phyloP scores from a whole-genome alignment of 768 basidiomycete species.

The Pleurotus djamor region DNA sequence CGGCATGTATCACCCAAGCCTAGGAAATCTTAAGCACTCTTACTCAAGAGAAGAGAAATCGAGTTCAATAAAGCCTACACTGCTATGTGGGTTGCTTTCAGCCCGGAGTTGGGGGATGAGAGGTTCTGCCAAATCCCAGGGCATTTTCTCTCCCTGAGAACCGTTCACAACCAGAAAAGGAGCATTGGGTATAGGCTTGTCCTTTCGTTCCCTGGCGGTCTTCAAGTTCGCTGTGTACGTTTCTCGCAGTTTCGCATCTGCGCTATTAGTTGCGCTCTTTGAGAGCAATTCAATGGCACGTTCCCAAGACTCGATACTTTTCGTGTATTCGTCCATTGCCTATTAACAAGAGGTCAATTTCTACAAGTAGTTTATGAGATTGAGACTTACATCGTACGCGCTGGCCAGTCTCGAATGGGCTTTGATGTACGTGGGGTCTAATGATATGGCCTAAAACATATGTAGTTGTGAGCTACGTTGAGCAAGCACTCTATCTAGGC shows the following conservation, averaged over 20 bases:
- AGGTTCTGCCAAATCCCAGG: slow-evolving; percentile 7
- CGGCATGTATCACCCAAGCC: slow-evolving; percentile 29
- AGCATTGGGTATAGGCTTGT: background rate
- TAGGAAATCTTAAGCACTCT: slow-evolving; percentile 7
- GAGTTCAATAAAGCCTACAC: background rate
- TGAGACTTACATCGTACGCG: slow-evolving; percentile 22
- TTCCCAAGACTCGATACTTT: slow-evolving; percentile 23
- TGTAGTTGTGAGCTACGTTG: too few species aligned
- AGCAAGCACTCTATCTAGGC: too few species aligned
- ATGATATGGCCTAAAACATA: slow-evolving; percentile 27
- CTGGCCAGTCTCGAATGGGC: slow-evolving; percentile 38
- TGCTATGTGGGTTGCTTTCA: background rate
- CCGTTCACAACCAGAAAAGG: background rate
- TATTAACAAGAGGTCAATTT: slow-evolving; percentile 8
- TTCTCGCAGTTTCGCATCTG: slow-evolving; percentile 28
- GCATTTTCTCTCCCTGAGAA: slow-evolving; percentile 4
- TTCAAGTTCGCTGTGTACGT: slow-evolving; percentile 29
- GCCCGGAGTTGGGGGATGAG: slow-evolving; percentile 5
- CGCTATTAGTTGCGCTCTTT: slow-evolving; percentile 15
- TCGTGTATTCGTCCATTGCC: slow-evolving; percentile 17
- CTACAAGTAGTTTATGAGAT: too few species aligned
- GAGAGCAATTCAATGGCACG: slow-evolving; percentile 28
- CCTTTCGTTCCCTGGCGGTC: slow-evolving; percentile 14
- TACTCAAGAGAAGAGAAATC: background rate
- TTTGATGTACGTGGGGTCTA: slow-evolving; percentile 39